Percentiles rank a stretch among this genome's conserved stretches.
phyloP scores from a whole-genome alignment of 306 rosid genomes.

The Hylodesmum podocarpum region DNA sequence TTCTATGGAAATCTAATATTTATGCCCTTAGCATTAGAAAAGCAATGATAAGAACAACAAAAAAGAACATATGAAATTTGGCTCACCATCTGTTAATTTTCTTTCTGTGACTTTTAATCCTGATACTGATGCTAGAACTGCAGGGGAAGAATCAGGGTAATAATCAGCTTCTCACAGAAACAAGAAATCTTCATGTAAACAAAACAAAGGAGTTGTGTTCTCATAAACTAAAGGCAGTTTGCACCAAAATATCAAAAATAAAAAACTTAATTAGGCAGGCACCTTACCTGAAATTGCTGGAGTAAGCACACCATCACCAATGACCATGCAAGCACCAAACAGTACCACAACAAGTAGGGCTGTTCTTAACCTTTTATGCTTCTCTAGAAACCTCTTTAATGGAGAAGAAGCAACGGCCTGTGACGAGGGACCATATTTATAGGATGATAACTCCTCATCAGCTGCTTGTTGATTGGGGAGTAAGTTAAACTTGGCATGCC shows the following conservation, averaged over 20 bases:
- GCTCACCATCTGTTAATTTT: constrained; percentile 59
- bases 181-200: constrained; percentile 1
- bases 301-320: constrained; percentile 89
- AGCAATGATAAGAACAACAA: neutral
- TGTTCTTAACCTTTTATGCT: constrained; percentile 68
- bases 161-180: constrained; percentile 1
- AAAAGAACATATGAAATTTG: neutral
- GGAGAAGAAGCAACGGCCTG: constrained; percentile 50
- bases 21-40: neutral
- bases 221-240: neutral
- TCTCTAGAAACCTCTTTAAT: constrained; percentile 73
- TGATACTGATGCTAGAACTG: constrained; percentile 86
- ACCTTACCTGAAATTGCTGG: constrained; percentile 85
- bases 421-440: constrained; percentile 79
- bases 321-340: constrained; percentile 88
- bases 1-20: constrained; percentile 17
- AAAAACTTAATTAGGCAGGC: neutral
- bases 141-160: constrained; percentile 19
- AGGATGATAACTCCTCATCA: constrained; percentile 81
- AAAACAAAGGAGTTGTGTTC: neutral
- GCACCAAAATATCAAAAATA: neutral
- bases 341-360: constrained; percentile 71
- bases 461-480: constrained; percentile 94
- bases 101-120: constrained; percentile 65
- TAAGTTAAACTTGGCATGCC: constrained; percentile 81